Conservation (phyloP, 108 stramenopile genomes). For the Craspedostauros australis region DNA sequence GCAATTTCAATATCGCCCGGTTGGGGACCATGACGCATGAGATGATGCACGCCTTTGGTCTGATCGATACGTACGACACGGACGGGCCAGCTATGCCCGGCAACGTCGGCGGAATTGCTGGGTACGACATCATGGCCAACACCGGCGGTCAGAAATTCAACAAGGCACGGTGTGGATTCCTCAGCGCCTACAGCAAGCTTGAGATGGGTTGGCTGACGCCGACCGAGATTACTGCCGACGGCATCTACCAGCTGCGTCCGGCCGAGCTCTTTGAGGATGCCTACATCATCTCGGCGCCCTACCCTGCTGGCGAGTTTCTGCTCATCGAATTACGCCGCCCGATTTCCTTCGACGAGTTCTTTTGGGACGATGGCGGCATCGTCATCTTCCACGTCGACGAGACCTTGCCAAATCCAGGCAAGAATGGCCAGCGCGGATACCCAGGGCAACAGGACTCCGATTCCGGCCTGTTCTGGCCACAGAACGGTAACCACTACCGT, state of each 20-base stretch:
- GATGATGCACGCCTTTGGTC: conserved; percentile 11
- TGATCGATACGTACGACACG: conserved; percentile 29
- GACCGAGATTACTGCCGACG: conserved; percentile 28
- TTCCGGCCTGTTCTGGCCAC: conserved; percentile 27
- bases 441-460: conserved; percentile 34
- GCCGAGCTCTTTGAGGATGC: conserved; percentile 29
- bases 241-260: conserved; percentile 34
- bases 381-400: conserved; percentile 48
- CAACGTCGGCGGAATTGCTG: conserved; percentile 8
- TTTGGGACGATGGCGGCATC: conserved; percentile 23
- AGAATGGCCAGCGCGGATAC: conserved; percentile 25
- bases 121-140: too few species aligned
- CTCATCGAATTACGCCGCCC: conserved; percentile 72
- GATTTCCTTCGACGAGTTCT: conserved; percentile 1
- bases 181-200: conserved; percentile 42
- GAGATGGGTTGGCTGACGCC: conserved; percentile 47
- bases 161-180: background rate
- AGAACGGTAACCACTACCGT: conserved; percentile 37
- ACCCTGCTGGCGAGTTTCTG: conserved; percentile 43
- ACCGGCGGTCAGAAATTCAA: conserved; percentile 7
- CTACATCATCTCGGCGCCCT: conserved; percentile 40
- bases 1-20: conserved; percentile 3
- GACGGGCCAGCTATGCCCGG: background rate
- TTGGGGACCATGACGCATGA: conserved; percentile 30
- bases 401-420: background rate